These are phyloP conservation scores for Penicillium sumatraense DNA, from an alignment of 2,329 filamentous ascomycete species.

Conservation along the genomic window DNA sequence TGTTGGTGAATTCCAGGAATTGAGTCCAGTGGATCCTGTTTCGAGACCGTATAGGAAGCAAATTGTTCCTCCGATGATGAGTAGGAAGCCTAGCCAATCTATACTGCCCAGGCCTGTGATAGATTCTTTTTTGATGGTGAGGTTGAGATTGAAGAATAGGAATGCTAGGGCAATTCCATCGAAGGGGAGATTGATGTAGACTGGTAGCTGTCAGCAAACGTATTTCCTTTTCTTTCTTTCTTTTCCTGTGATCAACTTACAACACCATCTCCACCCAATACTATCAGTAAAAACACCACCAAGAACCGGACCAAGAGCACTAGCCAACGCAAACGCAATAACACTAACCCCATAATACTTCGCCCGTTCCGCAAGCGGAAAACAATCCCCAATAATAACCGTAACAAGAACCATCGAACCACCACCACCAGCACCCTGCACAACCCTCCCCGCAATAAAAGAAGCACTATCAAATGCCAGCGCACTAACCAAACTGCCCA, in stretches of 20 bases:
- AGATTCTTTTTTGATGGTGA: constrained; percentile 1
- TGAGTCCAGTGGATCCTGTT: not conserved
- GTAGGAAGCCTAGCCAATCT: constrained; percentile 13
- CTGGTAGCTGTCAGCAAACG: too few species aligned
- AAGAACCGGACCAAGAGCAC: constrained; percentile 59
- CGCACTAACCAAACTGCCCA: constrained; percentile 59
- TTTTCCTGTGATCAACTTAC: constrained; percentile 34
- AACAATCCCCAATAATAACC: constrained; percentile 62
- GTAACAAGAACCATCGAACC: constrained; percentile 62
- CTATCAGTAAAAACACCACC: constrained; percentile 60
- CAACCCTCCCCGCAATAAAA: constrained; percentile 60
- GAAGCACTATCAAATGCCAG: constrained; percentile 58
- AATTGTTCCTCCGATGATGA: constrained; percentile 11
- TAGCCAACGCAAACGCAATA: constrained; percentile 51
- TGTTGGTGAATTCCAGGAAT: not conserved
- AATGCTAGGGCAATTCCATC: not conserved
- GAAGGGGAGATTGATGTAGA: not conserved
- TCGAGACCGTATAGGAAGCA: constrained; percentile 15
- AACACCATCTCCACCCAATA: constrained; percentile 59
- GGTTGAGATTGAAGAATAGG: not conserved
- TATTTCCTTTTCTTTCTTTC: too few species aligned
- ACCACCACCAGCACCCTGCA: constrained; percentile 64
- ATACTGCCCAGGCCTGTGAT: constrained; percentile 1
- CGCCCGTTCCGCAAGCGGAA: constrained; percentile 52
- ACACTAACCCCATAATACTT: constrained; percentile 6